Conservation (phyloP, 208 protist genomes). For the Tritrichomonas foetus region DNA sequence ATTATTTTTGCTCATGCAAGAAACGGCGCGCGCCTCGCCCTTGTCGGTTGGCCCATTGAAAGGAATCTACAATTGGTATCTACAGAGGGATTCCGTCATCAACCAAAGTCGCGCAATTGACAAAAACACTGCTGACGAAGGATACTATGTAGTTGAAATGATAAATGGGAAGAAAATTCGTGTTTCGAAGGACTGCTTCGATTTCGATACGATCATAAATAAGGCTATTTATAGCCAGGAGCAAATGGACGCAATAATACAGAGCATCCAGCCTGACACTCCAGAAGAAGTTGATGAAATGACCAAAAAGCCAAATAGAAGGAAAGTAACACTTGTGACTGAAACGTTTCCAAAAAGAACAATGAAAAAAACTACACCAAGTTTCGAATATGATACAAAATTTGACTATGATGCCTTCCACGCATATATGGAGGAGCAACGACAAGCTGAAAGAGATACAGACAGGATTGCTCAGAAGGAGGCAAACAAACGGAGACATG, state of each 20-base stretch:
- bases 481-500: too few species aligned
- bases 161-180: not conserved
- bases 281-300: not conserved
- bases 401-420: not conserved
- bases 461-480: not conserved
- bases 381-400: not conserved
- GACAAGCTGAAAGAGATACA: not conserved
- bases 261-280: not conserved
- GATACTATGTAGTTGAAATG: not conserved
- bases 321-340: not conserved
- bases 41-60: not conserved
- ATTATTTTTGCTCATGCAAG: slow-evolving; percentile 34
- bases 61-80: slow-evolving; percentile 29
- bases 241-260: not conserved
- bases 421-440: not conserved
- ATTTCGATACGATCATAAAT: not conserved
- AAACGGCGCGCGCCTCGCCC: not conserved
- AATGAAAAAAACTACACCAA: not conserved
- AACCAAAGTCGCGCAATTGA: not conserved
- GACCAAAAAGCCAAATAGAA: too few species aligned
- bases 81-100: not conserved
- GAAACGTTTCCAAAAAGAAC: not conserved
- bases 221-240: not conserved
- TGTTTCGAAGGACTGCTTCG: not conserved
- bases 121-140: not conserved